Evolutionary conservation across 116 monocot species (phyloP).

Genomic region (Phalaenopsis hybrid): DNA sequence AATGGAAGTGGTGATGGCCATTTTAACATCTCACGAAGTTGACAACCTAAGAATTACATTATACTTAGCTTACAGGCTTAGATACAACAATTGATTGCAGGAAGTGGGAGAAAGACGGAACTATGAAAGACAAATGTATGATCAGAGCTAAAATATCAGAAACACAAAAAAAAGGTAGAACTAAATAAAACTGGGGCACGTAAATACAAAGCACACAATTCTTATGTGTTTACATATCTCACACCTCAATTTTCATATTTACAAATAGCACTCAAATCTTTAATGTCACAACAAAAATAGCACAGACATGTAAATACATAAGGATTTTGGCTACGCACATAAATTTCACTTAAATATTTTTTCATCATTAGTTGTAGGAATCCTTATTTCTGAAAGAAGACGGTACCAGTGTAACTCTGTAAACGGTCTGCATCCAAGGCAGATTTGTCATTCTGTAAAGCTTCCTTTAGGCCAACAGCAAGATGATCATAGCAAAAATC

Average conservation of each 20-base stretch:
- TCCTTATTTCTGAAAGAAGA: background rate
- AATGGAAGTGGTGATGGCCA: slow-evolving; percentile 82
- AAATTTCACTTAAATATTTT: background rate
- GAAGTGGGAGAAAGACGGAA: background rate
- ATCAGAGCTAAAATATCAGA: background rate
- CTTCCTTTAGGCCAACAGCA: slow-evolving; percentile 67
- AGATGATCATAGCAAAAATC: slow-evolving; percentile 84
- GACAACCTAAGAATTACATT: slow-evolving; percentile 41
- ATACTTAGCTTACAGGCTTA: background rate
- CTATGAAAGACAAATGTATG: background rate
- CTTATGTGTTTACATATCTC: too few relatives aligned
- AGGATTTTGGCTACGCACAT: too few relatives aligned
- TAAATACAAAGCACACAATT: too few relatives aligned
- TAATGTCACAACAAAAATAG: too few relatives aligned
- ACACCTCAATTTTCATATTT: too few relatives aligned
- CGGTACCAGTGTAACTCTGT: slow-evolving; percentile 70
- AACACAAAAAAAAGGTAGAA: background rate
- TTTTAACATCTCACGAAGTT: slow-evolving; percentile 68
- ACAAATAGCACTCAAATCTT: too few relatives aligned
- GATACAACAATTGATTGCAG: background rate
- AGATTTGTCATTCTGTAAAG: slow-evolving; percentile 56
- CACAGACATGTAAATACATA: too few relatives aligned
- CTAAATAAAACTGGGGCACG: too few relatives aligned
- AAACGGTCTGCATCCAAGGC: slow-evolving; percentile 84
- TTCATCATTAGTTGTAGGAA: background rate